Percentiles rank a stretch among this genome's conserved stretches.
phyloP scores from a whole-genome alignment of 257 asterid species.

The Solanum chilense region DNA sequence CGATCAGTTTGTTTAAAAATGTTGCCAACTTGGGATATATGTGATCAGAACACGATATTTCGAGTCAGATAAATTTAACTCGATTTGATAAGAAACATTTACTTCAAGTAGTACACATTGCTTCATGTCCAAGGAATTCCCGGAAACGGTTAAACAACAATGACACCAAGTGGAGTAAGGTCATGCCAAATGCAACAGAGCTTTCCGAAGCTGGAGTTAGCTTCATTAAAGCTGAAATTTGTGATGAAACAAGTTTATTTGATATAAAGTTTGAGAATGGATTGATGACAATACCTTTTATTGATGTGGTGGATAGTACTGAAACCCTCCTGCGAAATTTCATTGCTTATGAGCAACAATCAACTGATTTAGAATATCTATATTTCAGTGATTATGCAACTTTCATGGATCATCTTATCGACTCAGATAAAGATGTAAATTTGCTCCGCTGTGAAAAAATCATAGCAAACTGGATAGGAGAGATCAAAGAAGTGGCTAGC shows the following conservation, averaged over 20 bases:
- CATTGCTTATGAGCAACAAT: too few relatives aligned
- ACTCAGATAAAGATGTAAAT: conserved; percentile 1
- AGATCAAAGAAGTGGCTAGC: background rate
- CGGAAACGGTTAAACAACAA: fast-evolving
- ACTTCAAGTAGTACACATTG: too few relatives aligned
- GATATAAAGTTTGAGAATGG: too few relatives aligned
- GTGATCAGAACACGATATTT: fast-evolving
- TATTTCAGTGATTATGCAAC: background rate
- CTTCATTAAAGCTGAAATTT: background rate
- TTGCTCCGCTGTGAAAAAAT: background rate
- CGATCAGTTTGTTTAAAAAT: too few relatives aligned
- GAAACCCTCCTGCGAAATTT: conserved; percentile 6
- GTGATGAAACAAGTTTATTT: background rate
- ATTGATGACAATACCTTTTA: too few relatives aligned
- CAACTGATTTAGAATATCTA: background rate
- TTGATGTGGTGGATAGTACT: background rate
- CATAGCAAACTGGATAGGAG: background rate
- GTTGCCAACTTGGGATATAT: too few relatives aligned
- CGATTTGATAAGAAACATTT: too few relatives aligned
- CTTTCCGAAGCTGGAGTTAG: too few relatives aligned
- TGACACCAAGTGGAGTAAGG: background rate
- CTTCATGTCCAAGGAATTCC: too few relatives aligned
- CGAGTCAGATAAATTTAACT: too few relatives aligned
- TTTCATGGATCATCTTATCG: background rate
- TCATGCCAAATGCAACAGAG: too few relatives aligned